phyloP scores from a whole-genome alignment of 1,284 basidiomycete genomes.

The Cutaneotrichosporon sp. region DNA sequence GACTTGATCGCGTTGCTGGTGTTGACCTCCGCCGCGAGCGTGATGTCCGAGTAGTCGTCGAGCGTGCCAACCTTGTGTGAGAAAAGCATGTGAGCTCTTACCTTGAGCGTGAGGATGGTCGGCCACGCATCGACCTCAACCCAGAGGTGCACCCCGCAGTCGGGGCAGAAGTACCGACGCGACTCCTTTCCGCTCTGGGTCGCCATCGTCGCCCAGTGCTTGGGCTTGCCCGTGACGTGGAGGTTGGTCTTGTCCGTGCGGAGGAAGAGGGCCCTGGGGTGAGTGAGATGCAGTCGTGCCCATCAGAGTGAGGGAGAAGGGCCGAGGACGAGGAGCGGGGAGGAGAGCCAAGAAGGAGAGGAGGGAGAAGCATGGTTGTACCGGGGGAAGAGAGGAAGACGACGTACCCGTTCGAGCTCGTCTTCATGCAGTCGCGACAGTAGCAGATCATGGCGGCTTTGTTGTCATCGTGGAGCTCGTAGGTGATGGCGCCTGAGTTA shows the following conservation, averaged over 20 bases:
- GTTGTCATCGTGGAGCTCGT: slow-evolving; percentile 12
- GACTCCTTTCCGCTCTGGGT: no score
- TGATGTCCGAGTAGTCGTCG: slow-evolving; percentile 3
- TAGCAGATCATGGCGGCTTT: slow-evolving; percentile 14
- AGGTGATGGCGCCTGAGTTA: slow-evolving; percentile 11
- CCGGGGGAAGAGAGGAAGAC: no score
- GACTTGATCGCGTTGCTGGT: slow-evolving; percentile 11
- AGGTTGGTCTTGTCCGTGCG: slow-evolving; percentile 1
- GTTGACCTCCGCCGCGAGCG: slow-evolving; percentile 6
- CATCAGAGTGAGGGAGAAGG: no score
- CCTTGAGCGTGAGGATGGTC: no score
- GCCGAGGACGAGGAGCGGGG: no score
- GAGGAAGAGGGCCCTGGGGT: slow-evolving; percentile 16
- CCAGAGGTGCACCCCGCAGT: no score
- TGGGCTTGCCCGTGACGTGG: slow-evolving; percentile 13
- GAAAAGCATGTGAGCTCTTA: no score
- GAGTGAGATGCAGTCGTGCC: no score
- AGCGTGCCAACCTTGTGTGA: no score
- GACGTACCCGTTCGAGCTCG: slow-evolving; percentile 4
- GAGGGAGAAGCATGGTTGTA: no score
- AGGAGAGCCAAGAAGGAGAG: neutral
- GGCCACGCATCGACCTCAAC: no score
- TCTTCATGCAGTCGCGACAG: slow-evolving; percentile 18
- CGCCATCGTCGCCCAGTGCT: slow-evolving; percentile 6
- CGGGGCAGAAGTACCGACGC: no score